Percentiles rank a stretch among this genome's conserved stretches.
Conservation (phyloP, 179 eudicot species). For the Actinidia arguta region DNA sequence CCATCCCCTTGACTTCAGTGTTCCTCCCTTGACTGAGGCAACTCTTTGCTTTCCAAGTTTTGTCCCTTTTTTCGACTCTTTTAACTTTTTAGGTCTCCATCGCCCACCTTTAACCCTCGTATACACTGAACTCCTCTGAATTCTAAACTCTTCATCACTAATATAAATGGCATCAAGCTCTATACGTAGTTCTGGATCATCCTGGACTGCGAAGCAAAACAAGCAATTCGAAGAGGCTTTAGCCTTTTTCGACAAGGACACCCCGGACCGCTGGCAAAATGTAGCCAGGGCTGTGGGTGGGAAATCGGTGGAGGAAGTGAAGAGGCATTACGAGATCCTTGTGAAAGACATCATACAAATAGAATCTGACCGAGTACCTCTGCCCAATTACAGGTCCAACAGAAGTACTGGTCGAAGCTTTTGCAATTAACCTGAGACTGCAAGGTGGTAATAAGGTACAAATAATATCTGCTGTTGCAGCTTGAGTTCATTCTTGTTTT, state of each 20-base stretch:
- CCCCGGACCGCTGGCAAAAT: constrained; percentile 92
- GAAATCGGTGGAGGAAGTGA: constrained; percentile 80
- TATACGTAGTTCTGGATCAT: constrained; percentile 42
- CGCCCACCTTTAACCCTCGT: background rate
- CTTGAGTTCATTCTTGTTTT: background rate
- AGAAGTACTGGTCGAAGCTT: constrained; percentile 35
- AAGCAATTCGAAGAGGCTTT: constrained; percentile 92
- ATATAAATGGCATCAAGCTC: constrained; percentile 60
- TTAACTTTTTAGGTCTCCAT: background rate
- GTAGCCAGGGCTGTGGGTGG: constrained; percentile 83
- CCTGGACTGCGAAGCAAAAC: constrained; percentile 87
- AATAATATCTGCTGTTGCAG: background rate
- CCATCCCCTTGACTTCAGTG: constrained; percentile 38
- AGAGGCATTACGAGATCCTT: constrained; percentile 74
- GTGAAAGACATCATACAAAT: constrained; percentile 73
- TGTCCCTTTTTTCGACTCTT: background rate
- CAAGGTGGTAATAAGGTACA: background rate
- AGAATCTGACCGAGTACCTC: constrained; percentile 67
- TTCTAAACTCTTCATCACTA: background rate
- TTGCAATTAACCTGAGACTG: constrained; percentile 50
- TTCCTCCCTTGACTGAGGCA: constrained; percentile 38
- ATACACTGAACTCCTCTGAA: background rate
- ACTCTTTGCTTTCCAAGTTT: constrained; percentile 4
- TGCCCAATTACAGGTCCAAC: constrained; percentile 48
- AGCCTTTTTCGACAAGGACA: constrained; percentile 79